Base-by-base conservation (phyloP, 352 stramenopile genomes). In the Pelagophyceae sp. region DNA sequence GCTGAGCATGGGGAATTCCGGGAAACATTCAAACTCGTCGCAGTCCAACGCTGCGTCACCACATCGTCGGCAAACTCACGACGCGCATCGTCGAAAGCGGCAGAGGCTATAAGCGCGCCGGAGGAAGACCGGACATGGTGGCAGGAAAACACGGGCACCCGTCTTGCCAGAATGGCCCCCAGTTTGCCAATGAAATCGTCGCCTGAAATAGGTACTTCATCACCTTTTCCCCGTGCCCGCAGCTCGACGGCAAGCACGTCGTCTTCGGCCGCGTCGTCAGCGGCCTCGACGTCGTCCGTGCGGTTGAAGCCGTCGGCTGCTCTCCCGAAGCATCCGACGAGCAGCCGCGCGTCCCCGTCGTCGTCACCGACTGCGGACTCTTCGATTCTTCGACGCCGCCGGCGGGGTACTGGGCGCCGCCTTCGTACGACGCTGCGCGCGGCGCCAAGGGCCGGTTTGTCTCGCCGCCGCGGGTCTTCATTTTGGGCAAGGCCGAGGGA, bases 131-230 rank as follows among this genome's bases (percentile, higher is more conserved):
- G n/a, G n/a, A n/a, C n/a, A n/a, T n/a, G n/a, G n/a, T n/a, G n/a
- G n/a, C n/a, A n/a, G n/a, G n/a, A n/a, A n/a, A n/a, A n/a, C n/a
- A n/a, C n/a, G n/a, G n/a, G n/a, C n/a, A n/a, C n/a, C n/a, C n/a
- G n/a, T n/a, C n/a, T n/a, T n/a, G n/a, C n/a, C n/a, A n/a, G n/a
- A n/a, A n/a, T n/a, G n/a, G n/a, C n/a, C n/a, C n/a, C n/a, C n/a
- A n/a, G n/a, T n/a, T n/a, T n/a, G n/a, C n/a, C n/a, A n/a, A n/a
- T n/a, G n/a, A 99, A 99, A 84, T 91, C 92, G 71, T 96, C 90
- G 80, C 93, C 98, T 85, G n/a, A n/a, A n/a, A n/a, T n/a, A n/a
- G n/a, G n/a, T 99, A 98, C 85, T 98, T 98, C 86, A 94, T 98
- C 76, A 96, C 92, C 29, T 97, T 95, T 65, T 84, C 85, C 61